Percentiles rank a stretch among this genome's conserved stretches.
Conservation (phyloP, 768 basidiomycete genomes). For the Tylopilus vinaceipallidus region DNA sequence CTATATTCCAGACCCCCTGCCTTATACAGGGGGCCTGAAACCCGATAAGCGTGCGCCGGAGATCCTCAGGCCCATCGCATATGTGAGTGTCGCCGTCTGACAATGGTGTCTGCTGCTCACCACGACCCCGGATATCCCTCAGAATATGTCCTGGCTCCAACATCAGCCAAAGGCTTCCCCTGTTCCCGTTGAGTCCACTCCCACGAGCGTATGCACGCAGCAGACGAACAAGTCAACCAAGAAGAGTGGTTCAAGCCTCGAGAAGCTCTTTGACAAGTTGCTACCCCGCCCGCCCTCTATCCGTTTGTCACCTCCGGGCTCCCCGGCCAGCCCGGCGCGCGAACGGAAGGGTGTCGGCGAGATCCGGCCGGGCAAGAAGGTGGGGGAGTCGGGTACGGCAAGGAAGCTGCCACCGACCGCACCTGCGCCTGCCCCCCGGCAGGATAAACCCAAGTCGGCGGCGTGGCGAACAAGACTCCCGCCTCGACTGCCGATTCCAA, state of each 20-base stretch:
- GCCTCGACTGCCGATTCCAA: slow-evolving; percentile 31
- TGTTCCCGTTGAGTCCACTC: background rate
- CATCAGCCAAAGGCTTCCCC: slow-evolving; percentile 16
- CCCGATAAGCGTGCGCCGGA: slow-evolving; percentile 13
- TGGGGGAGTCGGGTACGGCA: background rate
- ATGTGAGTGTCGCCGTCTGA: slow-evolving; percentile 11
- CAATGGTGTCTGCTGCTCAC: background rate
- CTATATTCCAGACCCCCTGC: slow-evolving; percentile 8
- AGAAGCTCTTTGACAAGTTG: slow-evolving; percentile 14
- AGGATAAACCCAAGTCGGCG: slow-evolving; percentile 6
- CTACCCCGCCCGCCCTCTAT: slow-evolving; percentile 18
- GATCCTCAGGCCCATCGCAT: slow-evolving; percentile 7
- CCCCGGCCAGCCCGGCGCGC: background rate
- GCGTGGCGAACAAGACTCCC: slow-evolving; percentile 29
- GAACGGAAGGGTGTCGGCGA: background rate
- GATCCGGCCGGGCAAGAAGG: background rate
- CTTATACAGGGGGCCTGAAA: background rate
- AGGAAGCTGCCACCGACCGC: background rate
- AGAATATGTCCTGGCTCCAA: slow-evolving; percentile 12
- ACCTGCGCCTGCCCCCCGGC: background rate
- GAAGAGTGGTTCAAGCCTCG: slow-evolving; percentile 9
- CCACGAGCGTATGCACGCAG: background rate
- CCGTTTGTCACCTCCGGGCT: slow-evolving; percentile 18
- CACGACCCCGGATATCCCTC: background rate
- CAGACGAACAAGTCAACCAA: background rate